A percentile compares a stretch with the other conserved stretches of the same genome.
Evolutionary conservation across 352 stramenopile species (phyloP).

Genomic region (Pythium vanterpoolii): DNA sequence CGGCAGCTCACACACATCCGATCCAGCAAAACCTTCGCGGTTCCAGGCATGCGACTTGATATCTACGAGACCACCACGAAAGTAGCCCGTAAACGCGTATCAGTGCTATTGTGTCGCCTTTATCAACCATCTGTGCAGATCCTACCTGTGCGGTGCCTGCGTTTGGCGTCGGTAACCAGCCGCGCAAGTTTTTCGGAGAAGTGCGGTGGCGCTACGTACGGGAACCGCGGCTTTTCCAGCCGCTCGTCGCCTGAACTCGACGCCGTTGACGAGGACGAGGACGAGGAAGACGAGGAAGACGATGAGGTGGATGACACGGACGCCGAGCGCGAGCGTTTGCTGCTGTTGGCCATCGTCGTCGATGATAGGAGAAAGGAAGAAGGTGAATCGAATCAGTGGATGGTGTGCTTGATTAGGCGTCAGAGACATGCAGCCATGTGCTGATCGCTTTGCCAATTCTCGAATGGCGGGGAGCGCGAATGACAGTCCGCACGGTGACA

Average conservation of each 20-base stretch:
- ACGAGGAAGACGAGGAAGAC: slow-evolving; percentile 30
- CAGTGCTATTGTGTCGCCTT: not conserved
- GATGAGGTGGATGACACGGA: slow-evolving; percentile 45
- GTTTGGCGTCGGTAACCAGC: slow-evolving; percentile 56
- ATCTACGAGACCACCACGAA: slow-evolving; percentile 35
- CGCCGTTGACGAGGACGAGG: slow-evolving; percentile 36
- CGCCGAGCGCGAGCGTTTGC: slow-evolving; percentile 35
- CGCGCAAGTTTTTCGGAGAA: slow-evolving; percentile 47
- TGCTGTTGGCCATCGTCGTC: slow-evolving; percentile 10
- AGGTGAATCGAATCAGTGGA: not conserved
- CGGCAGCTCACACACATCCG: slow-evolving; percentile 71
- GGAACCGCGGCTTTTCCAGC: slow-evolving; percentile 39
- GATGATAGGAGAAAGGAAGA: not conserved
- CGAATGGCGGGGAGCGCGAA: slow-evolving; percentile 4
- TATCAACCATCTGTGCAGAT: not conserved
- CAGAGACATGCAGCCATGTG: slow-evolving; percentile 13
- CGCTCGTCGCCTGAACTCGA: slow-evolving; percentile 33
- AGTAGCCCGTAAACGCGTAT: not conserved
- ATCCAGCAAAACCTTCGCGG: slow-evolving; percentile 79
- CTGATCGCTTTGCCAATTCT: not conserved
- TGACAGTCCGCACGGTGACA: not conserved
- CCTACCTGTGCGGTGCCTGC: slow-evolving; percentile 68
- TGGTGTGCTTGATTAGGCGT: not conserved
- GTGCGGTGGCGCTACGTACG: slow-evolving; percentile 38
- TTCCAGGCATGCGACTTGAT: slow-evolving; percentile 64